Evolutionary conservation across 2,329 filamentous ascomycete genomes (phyloP).

Genomic region (Aspergillus tubingensis): DNA sequence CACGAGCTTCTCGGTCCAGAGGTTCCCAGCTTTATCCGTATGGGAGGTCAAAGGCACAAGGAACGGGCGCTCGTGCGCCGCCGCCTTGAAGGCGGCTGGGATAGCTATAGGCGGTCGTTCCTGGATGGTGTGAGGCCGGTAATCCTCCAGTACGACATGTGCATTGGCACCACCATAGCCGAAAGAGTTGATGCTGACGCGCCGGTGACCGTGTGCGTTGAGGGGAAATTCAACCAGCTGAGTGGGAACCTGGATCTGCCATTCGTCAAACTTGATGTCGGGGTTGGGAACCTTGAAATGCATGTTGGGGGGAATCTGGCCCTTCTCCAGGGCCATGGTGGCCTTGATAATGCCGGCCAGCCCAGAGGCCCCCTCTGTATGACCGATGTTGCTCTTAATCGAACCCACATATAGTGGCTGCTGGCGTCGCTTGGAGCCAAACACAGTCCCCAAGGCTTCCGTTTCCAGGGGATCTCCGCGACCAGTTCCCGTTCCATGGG

Average conservation of each 20-base stretch:
- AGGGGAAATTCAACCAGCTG: conserved; percentile 21
- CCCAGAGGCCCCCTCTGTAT: conserved; percentile 29
- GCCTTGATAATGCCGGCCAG: conserved; percentile 31
- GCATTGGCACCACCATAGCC: neutral
- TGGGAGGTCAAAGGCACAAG: neutral
- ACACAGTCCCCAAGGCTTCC: conserved; percentile 23
- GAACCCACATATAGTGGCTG: conserved; percentile 25
- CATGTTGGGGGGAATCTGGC: conserved; percentile 30
- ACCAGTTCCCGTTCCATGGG: conserved; percentile 44
- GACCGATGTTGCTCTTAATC: conserved; percentile 33
- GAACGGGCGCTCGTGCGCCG: neutral
- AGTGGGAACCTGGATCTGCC: conserved; percentile 19
- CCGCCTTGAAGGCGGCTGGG: neutral
- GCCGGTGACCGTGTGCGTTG: neutral
- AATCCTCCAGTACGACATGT: neutral
- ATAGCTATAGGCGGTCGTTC: neutral
- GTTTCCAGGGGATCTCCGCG: conserved; percentile 32
- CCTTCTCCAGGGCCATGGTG: conserved; percentile 30
- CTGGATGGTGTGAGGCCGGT: neutral
- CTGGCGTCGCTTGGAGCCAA: conserved; percentile 13
- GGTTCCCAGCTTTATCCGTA: neutral
- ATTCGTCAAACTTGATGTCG: conserved; percentile 22
- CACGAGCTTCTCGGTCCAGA: neutral
- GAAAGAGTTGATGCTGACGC: neutral
- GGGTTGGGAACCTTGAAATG: conserved; percentile 27